Conservation (phyloP, 2,329 filamentous ascomycete genomes). For the Seiridium unicorne region DNA sequence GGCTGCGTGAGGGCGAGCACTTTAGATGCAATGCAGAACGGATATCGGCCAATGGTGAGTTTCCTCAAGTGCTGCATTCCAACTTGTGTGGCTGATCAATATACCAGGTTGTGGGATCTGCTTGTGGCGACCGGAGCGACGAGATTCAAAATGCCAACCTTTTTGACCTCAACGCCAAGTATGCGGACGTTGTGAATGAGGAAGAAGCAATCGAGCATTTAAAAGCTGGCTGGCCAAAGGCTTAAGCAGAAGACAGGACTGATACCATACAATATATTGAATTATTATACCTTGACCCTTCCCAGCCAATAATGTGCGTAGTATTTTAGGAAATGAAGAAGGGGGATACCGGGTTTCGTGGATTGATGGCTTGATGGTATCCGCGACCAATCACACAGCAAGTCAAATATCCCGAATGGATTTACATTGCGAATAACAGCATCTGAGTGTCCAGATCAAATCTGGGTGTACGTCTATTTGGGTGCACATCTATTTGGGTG, state of each 20-base stretch:
- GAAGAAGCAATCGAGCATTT: conserved; percentile 37
- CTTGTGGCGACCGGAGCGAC: conserved; percentile 42
- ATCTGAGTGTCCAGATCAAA: background rate
- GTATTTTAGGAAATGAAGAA: no score
- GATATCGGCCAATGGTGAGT: conserved; percentile 42
- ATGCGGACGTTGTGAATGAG: conserved; percentile 42
- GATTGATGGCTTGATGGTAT: no score
- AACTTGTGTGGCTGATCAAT: background rate
- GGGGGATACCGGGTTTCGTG: no score
- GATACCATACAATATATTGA: background rate
- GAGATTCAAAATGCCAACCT: conserved; percentile 43
- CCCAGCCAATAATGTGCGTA: no score
- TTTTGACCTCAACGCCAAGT: conserved; percentile 44
- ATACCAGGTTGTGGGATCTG: conserved; percentile 37
- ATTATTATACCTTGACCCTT: background rate
- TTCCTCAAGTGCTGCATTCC: background rate
- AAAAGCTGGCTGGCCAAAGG: conserved; percentile 30
- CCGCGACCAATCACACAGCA: no score
- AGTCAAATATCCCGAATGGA: background rate
- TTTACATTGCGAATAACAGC: background rate
- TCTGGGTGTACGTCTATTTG: no score
- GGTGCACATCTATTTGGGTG: no score
- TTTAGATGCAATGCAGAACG: conserved; percentile 41
- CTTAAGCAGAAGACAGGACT: background rate
- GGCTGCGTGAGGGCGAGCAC: conserved; percentile 44